Evolutionary conservation across 805 yeast genomes (phyloP).

Genomic region (Soucietia sequanensis): DNA sequence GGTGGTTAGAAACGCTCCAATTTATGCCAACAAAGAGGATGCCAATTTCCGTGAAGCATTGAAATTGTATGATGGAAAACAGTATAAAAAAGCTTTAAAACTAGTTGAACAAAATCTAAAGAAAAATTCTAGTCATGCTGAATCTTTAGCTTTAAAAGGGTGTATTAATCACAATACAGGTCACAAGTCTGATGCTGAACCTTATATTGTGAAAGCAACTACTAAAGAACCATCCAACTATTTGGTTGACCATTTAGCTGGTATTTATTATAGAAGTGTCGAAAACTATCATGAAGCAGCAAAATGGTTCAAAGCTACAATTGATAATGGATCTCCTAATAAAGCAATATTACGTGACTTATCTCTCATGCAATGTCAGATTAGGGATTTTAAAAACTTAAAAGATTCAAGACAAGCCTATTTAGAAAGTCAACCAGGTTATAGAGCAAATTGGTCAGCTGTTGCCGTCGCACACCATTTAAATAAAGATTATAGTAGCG

Average conservation of each 20-base stretch:
- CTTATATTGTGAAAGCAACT: conserved; percentile 59
- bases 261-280: conserved; percentile 72
- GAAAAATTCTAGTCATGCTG: conserved; percentile 73
- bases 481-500: conserved; percentile 61
- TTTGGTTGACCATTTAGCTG: conserved; percentile 80
- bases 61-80: conserved; percentile 76
- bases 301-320: conserved; percentile 71
- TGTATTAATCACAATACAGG: conserved; percentile 58
- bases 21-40: conserved; percentile 60
- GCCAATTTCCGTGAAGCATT: conserved; percentile 77
- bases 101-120: conserved; percentile 72
- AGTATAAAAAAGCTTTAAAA: conserved; percentile 83
- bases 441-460: conserved; percentile 87
- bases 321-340: conserved; percentile 76
- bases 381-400: conserved; percentile 66
- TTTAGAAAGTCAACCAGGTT: conserved; percentile 74
- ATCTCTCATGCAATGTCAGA: conserved; percentile 74
- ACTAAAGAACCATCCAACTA: conserved; percentile 60
- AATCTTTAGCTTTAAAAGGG: conserved; percentile 83
- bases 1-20: conserved; percentile 26
- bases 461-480: conserved; percentile 84
- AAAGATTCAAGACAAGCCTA: conserved; percentile 63
- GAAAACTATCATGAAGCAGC: conserved; percentile 75
- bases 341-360: conserved; percentile 79
- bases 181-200: conserved; percentile 61